Percentiles rank a stretch among this genome's conserved stretches.
Evolutionary conservation across 306 rosid genomes (phyloP).

Genomic region (Trifolium pratense): DNA sequence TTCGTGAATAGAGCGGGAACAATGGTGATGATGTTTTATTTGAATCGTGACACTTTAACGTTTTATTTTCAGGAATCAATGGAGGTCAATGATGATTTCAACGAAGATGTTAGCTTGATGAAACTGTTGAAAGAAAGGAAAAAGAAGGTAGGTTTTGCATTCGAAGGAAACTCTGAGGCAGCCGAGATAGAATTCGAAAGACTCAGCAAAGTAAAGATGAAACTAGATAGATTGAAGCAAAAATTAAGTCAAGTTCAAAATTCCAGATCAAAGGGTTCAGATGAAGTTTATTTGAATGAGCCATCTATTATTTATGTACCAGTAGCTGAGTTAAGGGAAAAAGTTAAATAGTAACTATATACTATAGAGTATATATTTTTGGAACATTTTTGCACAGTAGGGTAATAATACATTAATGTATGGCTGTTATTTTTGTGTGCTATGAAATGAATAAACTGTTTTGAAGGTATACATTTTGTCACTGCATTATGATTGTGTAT

Average conservation of each 20-base stretch:
- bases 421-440: constrained; percentile 10
- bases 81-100: constrained; percentile 58
- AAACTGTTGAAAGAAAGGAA: constrained; percentile 64
- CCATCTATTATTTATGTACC: constrained; percentile 74
- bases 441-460: constrained; percentile 33
- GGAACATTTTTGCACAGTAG: constrained; percentile 6
- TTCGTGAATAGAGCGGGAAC: no score
- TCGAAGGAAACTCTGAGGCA: constrained; percentile 49
- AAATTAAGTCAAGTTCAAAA: constrained; percentile 51
- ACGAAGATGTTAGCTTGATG: constrained; percentile 74
- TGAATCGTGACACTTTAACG: not conserved
- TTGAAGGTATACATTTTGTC: not conserved
- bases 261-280: constrained; percentile 51
- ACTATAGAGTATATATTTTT: not conserved
- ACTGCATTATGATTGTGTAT: not conserved
- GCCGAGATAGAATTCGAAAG: constrained; percentile 83
- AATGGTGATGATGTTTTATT: no score
- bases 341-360: constrained; percentile 45
- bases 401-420: constrained; percentile 14
- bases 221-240: constrained; percentile 61
- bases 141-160: constrained; percentile 44
- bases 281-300: constrained; percentile 39
- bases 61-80: constrained; percentile 55
- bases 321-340: constrained; percentile 74
- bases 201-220: constrained; percentile 59